These are phyloP conservation scores for Neurospora pannonica DNA, from an alignment of 495 filamentous ascomycete species.

Conservation along the genomic window DNA sequence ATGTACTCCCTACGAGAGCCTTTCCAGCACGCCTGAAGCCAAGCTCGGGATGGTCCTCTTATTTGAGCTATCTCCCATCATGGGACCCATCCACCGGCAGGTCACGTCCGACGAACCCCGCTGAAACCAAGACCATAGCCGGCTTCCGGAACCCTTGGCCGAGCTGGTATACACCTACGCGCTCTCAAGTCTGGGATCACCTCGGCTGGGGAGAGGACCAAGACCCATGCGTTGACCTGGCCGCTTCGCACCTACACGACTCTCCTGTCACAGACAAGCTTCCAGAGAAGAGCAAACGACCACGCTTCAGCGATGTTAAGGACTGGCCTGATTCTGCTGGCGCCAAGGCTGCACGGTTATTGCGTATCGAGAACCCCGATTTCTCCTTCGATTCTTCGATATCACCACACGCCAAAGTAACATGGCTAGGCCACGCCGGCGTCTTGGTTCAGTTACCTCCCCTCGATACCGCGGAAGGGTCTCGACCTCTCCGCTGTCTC, in stretches of 20 bases:
- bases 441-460: slow-evolving; percentile 34
- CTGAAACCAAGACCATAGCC: not conserved
- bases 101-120: not conserved
- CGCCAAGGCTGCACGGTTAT: slow-evolving; percentile 13
- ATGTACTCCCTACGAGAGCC: not conserved
- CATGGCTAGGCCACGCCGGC: slow-evolving; percentile 46
- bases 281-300: not conserved
- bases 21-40: not conserved
- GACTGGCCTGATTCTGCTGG: slow-evolving; percentile 10
- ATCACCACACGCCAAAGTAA: slow-evolving; percentile 24
- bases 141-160: slow-evolving; percentile 49
- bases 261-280: not conserved
- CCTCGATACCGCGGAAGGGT: not conserved
- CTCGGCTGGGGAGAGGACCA: slow-evolving; percentile 18
- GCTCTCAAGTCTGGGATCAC: slow-evolving; percentile 16
- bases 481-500: slow-evolving; percentile 23
- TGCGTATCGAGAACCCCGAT: slow-evolving; percentile 15
- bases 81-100: not conserved
- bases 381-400: slow-evolving; percentile 5
- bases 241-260: slow-evolving; percentile 8
- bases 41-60: not conserved
- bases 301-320: slow-evolving; percentile 7
- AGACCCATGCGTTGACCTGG: slow-evolving; percentile 13
- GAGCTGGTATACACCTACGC: slow-evolving; percentile 27
- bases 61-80: not conserved